These are phyloP conservation scores for Sporothrix curviconia DNA, from an alignment of 2,329 filamentous ascomycete genomes.

Conservation along the genomic window DNA sequence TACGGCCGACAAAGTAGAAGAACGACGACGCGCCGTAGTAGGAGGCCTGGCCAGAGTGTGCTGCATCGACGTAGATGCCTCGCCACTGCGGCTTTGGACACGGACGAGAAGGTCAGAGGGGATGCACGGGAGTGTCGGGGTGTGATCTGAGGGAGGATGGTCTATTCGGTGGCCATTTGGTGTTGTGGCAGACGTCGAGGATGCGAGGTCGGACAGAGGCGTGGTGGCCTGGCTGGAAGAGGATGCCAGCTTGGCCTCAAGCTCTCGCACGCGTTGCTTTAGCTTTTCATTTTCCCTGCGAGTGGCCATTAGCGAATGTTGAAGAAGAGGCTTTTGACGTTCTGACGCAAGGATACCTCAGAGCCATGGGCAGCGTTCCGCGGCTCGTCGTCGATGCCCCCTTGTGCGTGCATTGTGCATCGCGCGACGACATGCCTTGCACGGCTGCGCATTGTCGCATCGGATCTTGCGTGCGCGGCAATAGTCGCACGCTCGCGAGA, in stretches of 20 bases:
- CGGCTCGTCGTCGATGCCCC: constrained; percentile 21
- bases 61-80: constrained; percentile 31
- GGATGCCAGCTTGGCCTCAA: not conserved
- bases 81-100: constrained; percentile 22
- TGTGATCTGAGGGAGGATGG: not conserved
- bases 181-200: not conserved
- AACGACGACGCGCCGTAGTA: constrained; percentile 40
- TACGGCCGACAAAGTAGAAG: constrained; percentile 39
- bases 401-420: constrained; percentile 28
- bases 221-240: not conserved
- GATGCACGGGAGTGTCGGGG: not conserved
- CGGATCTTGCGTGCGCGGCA: constrained; percentile 33
- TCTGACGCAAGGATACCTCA: not conserved
- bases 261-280: not conserved
- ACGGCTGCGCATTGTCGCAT: constrained; percentile 33
- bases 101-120: not conserved
- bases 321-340: no score
- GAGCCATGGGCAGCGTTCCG: constrained; percentile 11
- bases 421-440: constrained; percentile 30
- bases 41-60: constrained; percentile 30
- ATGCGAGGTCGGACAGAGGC: not conserved
- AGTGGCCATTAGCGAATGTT: not conserved
- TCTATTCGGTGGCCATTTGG: no score
- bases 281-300: not conserved
- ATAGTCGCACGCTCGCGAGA: constrained; percentile 30